Percentiles rank a stretch among this genome's conserved stretches.
These are phyloP conservation scores for Seiridium unicorne DNA, from an alignment of 2,329 filamentous ascomycete genomes.

Conservation along the genomic window DNA sequence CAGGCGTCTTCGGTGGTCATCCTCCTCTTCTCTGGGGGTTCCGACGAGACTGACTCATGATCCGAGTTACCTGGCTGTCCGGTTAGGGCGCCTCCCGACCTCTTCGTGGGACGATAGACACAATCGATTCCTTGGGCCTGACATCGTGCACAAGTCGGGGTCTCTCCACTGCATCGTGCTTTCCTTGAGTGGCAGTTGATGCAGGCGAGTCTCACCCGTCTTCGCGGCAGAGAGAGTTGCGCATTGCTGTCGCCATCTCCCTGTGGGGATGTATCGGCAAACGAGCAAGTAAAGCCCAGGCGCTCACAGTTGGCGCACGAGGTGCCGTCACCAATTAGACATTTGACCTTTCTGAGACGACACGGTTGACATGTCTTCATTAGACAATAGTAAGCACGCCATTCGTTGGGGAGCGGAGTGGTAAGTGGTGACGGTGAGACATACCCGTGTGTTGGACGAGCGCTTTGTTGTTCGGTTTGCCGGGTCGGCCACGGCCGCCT, in stretches of 20 bases:
- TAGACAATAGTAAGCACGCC: constrained; percentile 2
- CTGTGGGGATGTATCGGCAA: constrained; percentile 43
- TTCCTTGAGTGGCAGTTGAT: constrained; percentile 58
- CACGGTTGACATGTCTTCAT: constrained; percentile 13
- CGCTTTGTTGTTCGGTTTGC: constrained; percentile 29
- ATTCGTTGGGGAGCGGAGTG: background rate
- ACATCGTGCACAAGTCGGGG: constrained; percentile 52
- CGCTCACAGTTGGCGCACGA: constrained; percentile 58
- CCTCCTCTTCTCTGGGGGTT: constrained; percentile 28
- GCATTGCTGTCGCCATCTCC: constrained; percentile 32
- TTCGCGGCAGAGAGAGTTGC: constrained; percentile 44
- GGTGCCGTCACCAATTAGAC: constrained; percentile 48
- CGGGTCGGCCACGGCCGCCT: constrained; percentile 29
- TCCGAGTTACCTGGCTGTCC: constrained; percentile 29
- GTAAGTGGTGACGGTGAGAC: constrained; percentile 42
- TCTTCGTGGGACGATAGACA: constrained; percentile 30
- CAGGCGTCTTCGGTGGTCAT: constrained; percentile 29
- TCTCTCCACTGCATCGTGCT: constrained; percentile 56
- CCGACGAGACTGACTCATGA: constrained; percentile 30
- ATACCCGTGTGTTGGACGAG: constrained; percentile 33
- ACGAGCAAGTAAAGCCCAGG: constrained; percentile 56
- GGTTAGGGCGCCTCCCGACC: constrained; percentile 23
- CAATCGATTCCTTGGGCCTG: constrained; percentile 54
- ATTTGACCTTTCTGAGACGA: constrained; percentile 51
- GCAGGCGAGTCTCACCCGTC: constrained; percentile 56